A percentile compares a stretch with the other conserved stretches of the same genome.
Conservation (phyloP, 31 red algal species). For the Endocladia muricata region DNA sequence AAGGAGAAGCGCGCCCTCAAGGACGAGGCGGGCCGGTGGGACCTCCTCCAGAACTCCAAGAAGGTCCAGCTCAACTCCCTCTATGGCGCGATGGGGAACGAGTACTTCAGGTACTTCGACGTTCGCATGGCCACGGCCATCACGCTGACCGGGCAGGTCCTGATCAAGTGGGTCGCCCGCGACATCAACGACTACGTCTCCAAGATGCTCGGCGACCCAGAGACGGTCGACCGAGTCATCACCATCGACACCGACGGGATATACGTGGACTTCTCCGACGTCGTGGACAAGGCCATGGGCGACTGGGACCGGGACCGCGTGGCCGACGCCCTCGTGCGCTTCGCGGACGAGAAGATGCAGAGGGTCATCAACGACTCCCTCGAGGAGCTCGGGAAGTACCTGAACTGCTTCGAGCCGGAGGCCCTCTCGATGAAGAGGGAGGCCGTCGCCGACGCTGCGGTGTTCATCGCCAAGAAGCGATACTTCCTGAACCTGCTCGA, state of each 20-base stretch:
- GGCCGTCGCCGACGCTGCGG: neutral
- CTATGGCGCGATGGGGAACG: neutral
- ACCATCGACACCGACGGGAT: neutral
- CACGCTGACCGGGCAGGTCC: neutral
- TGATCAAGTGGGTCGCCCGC: too few species aligned
- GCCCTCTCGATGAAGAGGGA: neutral
- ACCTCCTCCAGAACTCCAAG: too few species aligned
- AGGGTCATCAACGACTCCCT: too few species aligned
- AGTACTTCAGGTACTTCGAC: neutral
- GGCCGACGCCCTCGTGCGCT: neutral
- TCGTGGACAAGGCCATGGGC: neutral
- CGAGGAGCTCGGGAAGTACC: neutral
- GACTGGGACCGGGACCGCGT: too few species aligned
- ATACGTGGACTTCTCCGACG: neutral
- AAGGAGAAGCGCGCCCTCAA: neutral
- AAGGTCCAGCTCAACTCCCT: neutral
- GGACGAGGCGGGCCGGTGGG: neutral
- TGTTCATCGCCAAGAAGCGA: conserved; percentile 1
- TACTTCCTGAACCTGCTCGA: neutral
- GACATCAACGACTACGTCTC: neutral
- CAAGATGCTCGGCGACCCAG: neutral
- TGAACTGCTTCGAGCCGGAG: neutral
- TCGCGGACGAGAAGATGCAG: neutral
- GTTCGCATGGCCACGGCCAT: neutral
- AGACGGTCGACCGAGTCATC: neutral